These are phyloP conservation scores for Peniophora sp. DNA, from an alignment of 1,284 basidiomycete species.

Conservation along the genomic window DNA sequence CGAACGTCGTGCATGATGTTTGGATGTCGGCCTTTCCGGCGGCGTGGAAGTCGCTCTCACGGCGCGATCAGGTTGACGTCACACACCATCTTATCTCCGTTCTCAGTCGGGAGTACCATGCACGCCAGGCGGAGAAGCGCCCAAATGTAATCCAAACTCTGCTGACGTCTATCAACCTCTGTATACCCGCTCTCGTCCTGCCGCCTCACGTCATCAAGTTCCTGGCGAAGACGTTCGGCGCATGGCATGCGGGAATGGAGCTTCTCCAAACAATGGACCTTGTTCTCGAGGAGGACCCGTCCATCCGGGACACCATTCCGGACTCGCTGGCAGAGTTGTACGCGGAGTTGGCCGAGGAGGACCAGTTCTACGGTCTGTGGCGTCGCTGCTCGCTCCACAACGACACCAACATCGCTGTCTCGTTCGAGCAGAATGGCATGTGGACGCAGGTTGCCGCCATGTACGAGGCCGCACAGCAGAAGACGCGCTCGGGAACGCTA, in stretches of 20 bases:
- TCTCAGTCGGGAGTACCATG: constrained; percentile 90
- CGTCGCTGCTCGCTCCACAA: constrained; percentile 80
- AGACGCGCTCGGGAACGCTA: constrained; percentile 76
- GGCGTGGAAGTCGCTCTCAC: constrained; percentile 82
- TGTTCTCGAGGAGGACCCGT: constrained; percentile 75
- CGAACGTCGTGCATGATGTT: constrained; percentile 69
- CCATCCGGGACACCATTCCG: constrained; percentile 77
- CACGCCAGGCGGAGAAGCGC: constrained; percentile 83
- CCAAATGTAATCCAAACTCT: constrained; percentile 95
- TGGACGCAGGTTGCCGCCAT: constrained; percentile 90
- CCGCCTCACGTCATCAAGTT: constrained; percentile 97
- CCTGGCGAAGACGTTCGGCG: constrained; percentile 92
- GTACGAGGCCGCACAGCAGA: constrained; percentile 89
- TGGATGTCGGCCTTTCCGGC: constrained; percentile 92
- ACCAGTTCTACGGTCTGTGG: constrained; percentile 97
- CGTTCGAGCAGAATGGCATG: constrained; percentile 96
- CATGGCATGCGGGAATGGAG: constrained; percentile 91
- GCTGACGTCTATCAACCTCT: constrained; percentile 78
- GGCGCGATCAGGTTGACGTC: constrained; percentile 85
- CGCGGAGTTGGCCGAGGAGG: constrained; percentile 93
- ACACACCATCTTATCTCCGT: constrained; percentile 88
- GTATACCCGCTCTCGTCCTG: constrained; percentile 79
- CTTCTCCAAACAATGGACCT: constrained; percentile 78
- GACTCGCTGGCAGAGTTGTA: constrained; percentile 95
- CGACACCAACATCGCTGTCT: constrained; percentile 90